Conservation (phyloP, 148 eudicot genomes). For the Hydrangea macrophylla region DNA sequence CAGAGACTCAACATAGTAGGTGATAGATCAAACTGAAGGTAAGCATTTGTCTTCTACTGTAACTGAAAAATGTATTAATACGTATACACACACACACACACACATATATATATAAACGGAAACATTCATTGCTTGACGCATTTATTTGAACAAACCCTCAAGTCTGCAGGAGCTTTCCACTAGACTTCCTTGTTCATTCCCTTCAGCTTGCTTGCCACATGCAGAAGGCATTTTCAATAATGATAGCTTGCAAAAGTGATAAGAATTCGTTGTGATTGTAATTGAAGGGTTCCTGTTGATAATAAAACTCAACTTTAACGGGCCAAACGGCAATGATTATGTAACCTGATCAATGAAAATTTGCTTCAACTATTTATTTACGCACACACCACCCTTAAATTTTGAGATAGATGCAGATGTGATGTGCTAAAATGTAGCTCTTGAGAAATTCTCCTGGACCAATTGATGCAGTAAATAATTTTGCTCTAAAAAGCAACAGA, state of each 20-base stretch:
- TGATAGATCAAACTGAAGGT: background rate
- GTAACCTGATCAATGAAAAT: background rate
- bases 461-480: background rate
- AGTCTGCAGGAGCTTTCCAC: conserved; percentile 12
- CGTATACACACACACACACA: too few species aligned
- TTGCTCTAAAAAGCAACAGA: background rate
- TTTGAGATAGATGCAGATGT: background rate
- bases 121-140: background rate
- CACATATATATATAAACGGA: background rate
- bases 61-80: background rate
- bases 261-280: conserved; percentile 57
- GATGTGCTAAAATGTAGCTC: background rate
- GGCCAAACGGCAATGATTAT: background rate
- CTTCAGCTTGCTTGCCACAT: conserved; percentile 25
- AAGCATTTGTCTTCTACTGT: background rate
- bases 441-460: background rate
- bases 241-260: conserved; percentile 84
- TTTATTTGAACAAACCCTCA: conserved; percentile 23
- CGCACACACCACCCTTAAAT: background rate
- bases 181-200: conserved; percentile 12
- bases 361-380: background rate
- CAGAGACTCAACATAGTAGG: background rate
- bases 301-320: background rate
- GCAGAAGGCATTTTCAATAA: conserved; percentile 44
- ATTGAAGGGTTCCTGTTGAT: conserved; percentile 53